These are phyloP conservation scores for Endotrypanum monterogeii DNA, from an alignment of 208 protist species.

Conservation along the genomic window DNA sequence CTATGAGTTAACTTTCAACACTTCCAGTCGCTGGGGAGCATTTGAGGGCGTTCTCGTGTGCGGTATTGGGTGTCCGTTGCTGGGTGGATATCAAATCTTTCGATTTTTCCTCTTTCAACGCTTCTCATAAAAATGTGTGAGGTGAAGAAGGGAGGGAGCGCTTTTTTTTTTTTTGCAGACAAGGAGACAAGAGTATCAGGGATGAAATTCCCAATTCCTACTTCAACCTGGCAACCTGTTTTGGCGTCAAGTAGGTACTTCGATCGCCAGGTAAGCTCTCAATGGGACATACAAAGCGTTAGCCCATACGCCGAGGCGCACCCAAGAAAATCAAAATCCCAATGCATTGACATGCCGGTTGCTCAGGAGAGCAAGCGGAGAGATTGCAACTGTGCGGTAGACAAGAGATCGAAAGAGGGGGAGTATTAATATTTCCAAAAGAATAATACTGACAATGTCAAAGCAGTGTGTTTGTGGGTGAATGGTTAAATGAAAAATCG, in stretches of 20 bases:
- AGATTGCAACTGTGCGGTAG: not conserved
- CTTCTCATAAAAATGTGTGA: too few relatives aligned
- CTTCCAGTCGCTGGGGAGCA: too few relatives aligned
- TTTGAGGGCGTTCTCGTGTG: too few relatives aligned
- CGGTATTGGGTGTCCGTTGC: too few relatives aligned
- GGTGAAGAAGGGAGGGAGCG: too few relatives aligned
- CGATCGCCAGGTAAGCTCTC: not conserved
- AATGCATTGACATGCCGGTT: not conserved
- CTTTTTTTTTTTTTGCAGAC: too few relatives aligned
- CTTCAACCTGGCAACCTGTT: not conserved
- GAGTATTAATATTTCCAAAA: too few relatives aligned
- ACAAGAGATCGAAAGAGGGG: not conserved
- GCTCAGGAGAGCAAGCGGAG: too few relatives aligned
- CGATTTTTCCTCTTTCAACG: too few relatives aligned
- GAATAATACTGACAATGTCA: not conserved
- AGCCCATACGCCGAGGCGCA: not conserved
- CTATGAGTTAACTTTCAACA: too few relatives aligned
- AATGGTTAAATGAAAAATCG: conserved; percentile 67
- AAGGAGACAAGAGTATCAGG: not conserved
- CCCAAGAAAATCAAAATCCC: not conserved
- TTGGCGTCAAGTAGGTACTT: not conserved
- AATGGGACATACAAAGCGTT: not conserved
- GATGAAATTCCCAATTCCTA: not conserved
- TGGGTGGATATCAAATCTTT: too few relatives aligned
- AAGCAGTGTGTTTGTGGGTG: not conserved